Percentiles rank a stretch among this genome's conserved stretches.
phyloP scores from a whole-genome alignment of 768 basidiomycete genomes.

The Hemileccinum impolitum region DNA sequence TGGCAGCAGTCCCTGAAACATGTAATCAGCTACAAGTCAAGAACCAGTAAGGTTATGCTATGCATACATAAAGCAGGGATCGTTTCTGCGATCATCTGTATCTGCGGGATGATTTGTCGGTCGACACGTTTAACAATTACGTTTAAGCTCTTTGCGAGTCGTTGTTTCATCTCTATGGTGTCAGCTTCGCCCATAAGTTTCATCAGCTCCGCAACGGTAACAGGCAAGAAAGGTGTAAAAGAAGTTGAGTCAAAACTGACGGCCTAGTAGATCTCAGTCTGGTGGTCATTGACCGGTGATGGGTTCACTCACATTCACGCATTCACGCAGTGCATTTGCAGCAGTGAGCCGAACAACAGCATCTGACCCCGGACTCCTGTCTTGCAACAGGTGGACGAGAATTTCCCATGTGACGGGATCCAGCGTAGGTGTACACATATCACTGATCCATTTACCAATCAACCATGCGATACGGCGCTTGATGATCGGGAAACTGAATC shows the following conservation, averaged over 20 bases:
- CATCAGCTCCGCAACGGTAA: constrained; percentile 63
- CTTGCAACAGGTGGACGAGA: constrained; percentile 70
- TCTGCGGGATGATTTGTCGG: constrained; percentile 63
- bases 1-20: constrained; percentile 60
- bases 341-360: constrained; percentile 85
- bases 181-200: constrained; percentile 68
- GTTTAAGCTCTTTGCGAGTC: constrained; percentile 68
- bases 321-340: constrained; percentile 73
- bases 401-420: constrained; percentile 76
- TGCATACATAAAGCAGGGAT: constrained; percentile 70
- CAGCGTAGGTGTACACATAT: constrained; percentile 56
- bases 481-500: constrained; percentile 76
- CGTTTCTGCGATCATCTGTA: constrained; percentile 56
- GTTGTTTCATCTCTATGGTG: constrained; percentile 71
- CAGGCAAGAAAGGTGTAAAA: constrained; percentile 69
- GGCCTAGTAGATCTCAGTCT: constrained; percentile 41
- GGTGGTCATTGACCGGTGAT: neutral
- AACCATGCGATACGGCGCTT: constrained; percentile 96
- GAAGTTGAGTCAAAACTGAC: constrained; percentile 55
- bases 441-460: constrained; percentile 83
- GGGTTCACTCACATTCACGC: constrained; percentile 70
- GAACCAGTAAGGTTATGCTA: constrained; percentile 2
- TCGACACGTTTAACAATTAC: constrained; percentile 56
- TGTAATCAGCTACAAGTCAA: constrained; percentile 5
- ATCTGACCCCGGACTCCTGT: constrained; percentile 69